Evolutionary conservation across 495 filamentous ascomycete species (phyloP).

Genomic region (Sabuloglossum arenarium): DNA sequence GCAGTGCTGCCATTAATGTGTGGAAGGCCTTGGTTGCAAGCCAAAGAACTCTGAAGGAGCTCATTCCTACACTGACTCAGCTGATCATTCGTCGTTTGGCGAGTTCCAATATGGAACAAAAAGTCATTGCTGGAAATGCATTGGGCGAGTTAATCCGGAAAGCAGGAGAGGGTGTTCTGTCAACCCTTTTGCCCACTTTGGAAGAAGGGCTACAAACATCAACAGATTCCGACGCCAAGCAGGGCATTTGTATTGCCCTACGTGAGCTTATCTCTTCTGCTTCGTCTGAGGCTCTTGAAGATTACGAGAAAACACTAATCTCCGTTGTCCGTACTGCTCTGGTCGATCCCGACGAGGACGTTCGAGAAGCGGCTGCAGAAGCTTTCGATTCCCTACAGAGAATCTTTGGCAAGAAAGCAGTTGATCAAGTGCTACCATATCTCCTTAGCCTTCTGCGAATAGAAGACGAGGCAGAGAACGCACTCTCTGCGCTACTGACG

Average conservation of each 20-base stretch:
- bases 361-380: conserved; percentile 88
- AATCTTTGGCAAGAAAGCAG: conserved; percentile 75
- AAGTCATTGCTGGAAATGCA: conserved; percentile 92
- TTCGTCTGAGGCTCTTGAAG: conserved; percentile 70
- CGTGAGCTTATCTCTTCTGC: conserved; percentile 87
- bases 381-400: conserved; percentile 90
- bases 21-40: conserved; percentile 96
- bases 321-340: conserved; percentile 84
- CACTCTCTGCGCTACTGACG: conserved; percentile 76
- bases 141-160: conserved; percentile 92
- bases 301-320: conserved; percentile 86
- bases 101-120: conserved; percentile 93
- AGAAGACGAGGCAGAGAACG: conserved; percentile 76
- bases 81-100: conserved; percentile 86
- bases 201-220: conserved; percentile 81
- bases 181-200: conserved; percentile 72
- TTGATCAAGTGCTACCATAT: conserved; percentile 87
- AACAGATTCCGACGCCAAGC: conserved; percentile 79
- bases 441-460: conserved; percentile 70
- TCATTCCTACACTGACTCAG: conserved; percentile 83
- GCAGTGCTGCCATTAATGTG: conserved; percentile 71
- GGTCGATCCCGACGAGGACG: conserved; percentile 72
- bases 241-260: conserved; percentile 93
- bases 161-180: conserved; percentile 79
- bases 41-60: conserved; percentile 79